Conservation (phyloP, 495 filamentous ascomycete genomes). For the Penicillium daleae region DNA sequence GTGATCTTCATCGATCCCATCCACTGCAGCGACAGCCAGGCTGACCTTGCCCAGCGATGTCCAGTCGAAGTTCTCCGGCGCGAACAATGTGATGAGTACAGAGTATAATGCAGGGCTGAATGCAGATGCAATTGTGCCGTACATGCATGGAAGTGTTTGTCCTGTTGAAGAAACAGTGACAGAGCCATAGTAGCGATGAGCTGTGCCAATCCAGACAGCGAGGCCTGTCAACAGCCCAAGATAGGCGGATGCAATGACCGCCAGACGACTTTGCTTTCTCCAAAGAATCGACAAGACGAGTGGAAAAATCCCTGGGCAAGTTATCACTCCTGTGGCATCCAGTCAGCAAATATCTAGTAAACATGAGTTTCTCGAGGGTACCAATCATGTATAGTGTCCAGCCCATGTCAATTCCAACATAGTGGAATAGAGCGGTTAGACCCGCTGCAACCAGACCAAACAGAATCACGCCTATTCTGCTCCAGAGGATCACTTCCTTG, state of each 20-base stretch:
- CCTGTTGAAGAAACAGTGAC: neutral
- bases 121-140: neutral
- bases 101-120: neutral
- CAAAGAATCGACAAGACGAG: neutral
- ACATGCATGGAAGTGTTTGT: neutral
- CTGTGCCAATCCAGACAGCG: neutral
- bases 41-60: neutral
- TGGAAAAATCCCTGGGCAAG: neutral
- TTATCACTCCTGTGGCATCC: neutral
- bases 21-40: neutral
- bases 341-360: neutral
- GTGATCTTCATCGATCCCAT: neutral
- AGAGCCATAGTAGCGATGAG: neutral
- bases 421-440: neutral
- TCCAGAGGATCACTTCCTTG: neutral
- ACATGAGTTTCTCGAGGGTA: neutral
- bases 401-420: neutral
- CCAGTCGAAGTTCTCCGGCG: neutral
- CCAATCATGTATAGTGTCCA: neutral
- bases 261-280: neutral
- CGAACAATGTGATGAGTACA: neutral
- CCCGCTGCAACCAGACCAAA: neutral
- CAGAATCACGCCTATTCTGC: neutral
- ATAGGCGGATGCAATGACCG: neutral
- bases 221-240: neutral